A percentile compares a stretch with the other conserved stretches of the same genome.
These are phyloP conservation scores for Leishmania gerbilli DNA, from an alignment of 208 protist genomes.

Conservation along the genomic window DNA sequence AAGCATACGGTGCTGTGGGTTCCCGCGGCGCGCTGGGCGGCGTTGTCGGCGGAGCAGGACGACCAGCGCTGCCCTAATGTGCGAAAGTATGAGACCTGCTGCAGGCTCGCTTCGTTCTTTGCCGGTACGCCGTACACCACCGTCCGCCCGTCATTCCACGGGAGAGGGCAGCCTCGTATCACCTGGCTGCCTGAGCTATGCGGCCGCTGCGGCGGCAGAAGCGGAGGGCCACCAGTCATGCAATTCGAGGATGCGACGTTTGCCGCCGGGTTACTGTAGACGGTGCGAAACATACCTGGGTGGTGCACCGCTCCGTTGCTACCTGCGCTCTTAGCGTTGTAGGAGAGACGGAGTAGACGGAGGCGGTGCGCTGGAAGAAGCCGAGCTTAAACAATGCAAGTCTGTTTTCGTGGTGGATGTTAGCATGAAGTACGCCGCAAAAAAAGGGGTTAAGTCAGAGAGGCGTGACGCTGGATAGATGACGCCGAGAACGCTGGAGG, in stretches of 20 bases:
- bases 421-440: neutral
- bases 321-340: too few relatives aligned
- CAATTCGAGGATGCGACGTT: neutral
- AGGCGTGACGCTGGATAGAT: neutral
- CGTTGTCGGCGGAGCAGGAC: neutral
- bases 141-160: neutral
- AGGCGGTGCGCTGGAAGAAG: neutral
- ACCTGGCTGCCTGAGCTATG: neutral
- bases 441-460: neutral
- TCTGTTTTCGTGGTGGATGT: neutral
- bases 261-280: neutral
- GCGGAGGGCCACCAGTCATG: neutral
- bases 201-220: neutral
- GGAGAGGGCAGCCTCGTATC: neutral
- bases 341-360: neutral
- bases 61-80: neutral
- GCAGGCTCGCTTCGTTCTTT: neutral
- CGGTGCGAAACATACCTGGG: constrained; percentile 15
- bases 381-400: neutral
- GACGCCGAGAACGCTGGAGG: neutral
- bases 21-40: neutral
- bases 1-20: neutral
- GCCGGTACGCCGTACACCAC: constrained; percentile 1
- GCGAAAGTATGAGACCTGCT: neutral
- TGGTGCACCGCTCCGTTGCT: neutral